Evolutionary conservation across 352 stramenopile genomes (phyloP).

Genomic region (Bremia lactucae): DNA sequence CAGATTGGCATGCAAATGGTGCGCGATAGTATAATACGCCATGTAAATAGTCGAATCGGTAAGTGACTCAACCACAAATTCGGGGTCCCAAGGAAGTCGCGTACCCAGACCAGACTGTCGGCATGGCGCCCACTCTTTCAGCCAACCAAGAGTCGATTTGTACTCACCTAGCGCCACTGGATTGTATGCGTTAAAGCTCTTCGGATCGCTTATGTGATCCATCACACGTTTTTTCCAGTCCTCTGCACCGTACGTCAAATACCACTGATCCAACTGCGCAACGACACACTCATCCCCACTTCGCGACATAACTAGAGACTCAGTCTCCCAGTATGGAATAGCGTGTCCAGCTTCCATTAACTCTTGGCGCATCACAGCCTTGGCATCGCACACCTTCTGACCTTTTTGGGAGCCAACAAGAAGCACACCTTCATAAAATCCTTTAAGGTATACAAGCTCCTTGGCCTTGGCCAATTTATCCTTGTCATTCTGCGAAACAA

Average conservation of each 20-base stretch:
- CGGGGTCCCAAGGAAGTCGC: slow-evolving; percentile 96
- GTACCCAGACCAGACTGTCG: slow-evolving; percentile 94
- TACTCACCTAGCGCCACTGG: slow-evolving; percentile 89
- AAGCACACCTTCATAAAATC: slow-evolving; percentile 99
- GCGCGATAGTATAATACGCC: slow-evolving; percentile 99
- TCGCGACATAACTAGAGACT: slow-evolving; percentile 95
- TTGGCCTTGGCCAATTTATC: slow-evolving; percentile 98
- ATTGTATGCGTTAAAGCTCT: slow-evolving; percentile 94
- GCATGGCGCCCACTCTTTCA: slow-evolving; percentile 99
- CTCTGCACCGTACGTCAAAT: slow-evolving; percentile 97
- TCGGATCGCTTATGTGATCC: slow-evolving; percentile 88
- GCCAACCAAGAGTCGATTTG: slow-evolving; percentile 96
- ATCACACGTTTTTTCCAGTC: slow-evolving; percentile 94
- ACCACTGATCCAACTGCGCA: slow-evolving; percentile 99
- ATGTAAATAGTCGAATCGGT: slow-evolving; percentile 99
- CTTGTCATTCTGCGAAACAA: slow-evolving; percentile 98
- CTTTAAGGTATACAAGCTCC: slow-evolving; percentile 97
- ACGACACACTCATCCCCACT: slow-evolving; percentile 99
- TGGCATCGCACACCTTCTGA: slow-evolving; percentile 95
- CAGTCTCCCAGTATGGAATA: slow-evolving; percentile 98
- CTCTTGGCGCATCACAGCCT: slow-evolving; percentile 94
- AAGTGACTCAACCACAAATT: slow-evolving; percentile 99
- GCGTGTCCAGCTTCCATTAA: slow-evolving; percentile 90
- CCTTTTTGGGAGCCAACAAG: slow-evolving; percentile 94
- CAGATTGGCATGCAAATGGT: slow-evolving; percentile 94